Evolutionary conservation across 2,329 filamentous ascomycete genomes (phyloP).

Genomic region (Epichloe aotearoae): DNA sequence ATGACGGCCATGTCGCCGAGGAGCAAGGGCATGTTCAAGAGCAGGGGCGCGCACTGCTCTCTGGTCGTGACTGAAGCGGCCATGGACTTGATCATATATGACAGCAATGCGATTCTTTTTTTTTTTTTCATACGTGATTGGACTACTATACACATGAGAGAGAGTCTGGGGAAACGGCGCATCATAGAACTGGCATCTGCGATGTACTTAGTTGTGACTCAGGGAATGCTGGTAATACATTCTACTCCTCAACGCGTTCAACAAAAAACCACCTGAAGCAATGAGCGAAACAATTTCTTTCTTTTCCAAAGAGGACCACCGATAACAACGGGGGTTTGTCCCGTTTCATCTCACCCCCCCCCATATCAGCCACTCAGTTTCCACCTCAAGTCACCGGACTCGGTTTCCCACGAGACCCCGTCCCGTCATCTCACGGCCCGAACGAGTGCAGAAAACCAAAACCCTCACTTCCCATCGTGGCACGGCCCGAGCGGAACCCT

Average conservation of each 20-base stretch:
- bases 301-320: too few relatives aligned
- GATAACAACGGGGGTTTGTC: too few relatives aligned
- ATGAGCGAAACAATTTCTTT: background rate
- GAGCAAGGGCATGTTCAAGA: slow-evolving; percentile 30
- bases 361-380: background rate
- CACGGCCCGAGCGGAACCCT: slow-evolving; percentile 20
- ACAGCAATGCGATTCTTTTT: background rate
- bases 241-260: background rate
- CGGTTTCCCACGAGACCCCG: too few relatives aligned
- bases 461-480: background rate
- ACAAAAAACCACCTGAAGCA: background rate
- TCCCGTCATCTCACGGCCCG: too few relatives aligned
- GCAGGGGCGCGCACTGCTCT: slow-evolving; percentile 2
- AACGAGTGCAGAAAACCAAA: too few relatives aligned
- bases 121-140: background rate
- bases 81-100: background rate
- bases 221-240: too few relatives aligned
- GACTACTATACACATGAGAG: too few relatives aligned
- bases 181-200: too few relatives aligned
- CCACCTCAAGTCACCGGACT: too few relatives aligned
- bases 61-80: background rate
- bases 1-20: slow-evolving; percentile 34
- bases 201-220: too few relatives aligned
- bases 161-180: too few relatives aligned
- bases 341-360: too few relatives aligned